These are phyloP conservation scores for Kwoniella dejecticola DNA, from an alignment of 768 basidiomycete genomes.

Conservation along the genomic window DNA sequence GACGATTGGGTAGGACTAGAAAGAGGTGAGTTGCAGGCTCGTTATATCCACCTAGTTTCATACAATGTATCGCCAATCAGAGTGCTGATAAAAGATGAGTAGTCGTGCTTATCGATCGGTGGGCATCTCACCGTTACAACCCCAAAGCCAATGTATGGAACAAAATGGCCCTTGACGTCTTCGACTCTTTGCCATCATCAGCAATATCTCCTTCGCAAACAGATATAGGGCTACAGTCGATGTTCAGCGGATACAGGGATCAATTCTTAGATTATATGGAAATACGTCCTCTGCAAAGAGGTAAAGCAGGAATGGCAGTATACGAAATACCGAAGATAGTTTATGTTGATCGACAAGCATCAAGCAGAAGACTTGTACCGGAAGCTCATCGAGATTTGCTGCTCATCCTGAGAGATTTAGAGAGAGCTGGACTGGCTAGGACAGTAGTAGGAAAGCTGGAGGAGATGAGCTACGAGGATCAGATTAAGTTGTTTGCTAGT, in stretches of 20 bases:
- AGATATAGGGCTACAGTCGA: neutral
- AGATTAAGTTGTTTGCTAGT: constrained; percentile 29
- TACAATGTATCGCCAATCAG: too few relatives aligned
- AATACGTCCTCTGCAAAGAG: neutral
- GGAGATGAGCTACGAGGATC: constrained; percentile 30
- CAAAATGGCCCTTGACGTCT: constrained; percentile 29
- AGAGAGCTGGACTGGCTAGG: constrained; percentile 59
- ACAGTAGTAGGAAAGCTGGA: constrained; percentile 18
- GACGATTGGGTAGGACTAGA: constrained; percentile 25
- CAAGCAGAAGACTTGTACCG: neutral
- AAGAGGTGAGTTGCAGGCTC: constrained; percentile 12
- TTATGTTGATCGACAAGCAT: constrained; percentile 13
- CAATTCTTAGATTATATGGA: constrained; percentile 3
- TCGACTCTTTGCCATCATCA: neutral
- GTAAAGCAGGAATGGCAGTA: constrained; percentile 16
- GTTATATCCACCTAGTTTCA: too few relatives aligned
- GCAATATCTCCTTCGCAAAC: constrained; percentile 3
- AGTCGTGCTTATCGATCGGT: constrained; percentile 35
- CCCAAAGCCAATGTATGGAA: constrained; percentile 22
- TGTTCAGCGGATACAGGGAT: neutral
- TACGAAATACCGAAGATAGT: constrained; percentile 7
- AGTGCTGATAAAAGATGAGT: too few relatives aligned
- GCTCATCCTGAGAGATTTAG: constrained; percentile 57
- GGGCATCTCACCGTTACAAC: constrained; percentile 28
- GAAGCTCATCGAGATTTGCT: constrained; percentile 60